Evolutionary conservation across 768 basidiomycete genomes (phyloP), one percentile per base, ranked within the genome.

Genomic region (Scleroderma citrinum): DNA sequence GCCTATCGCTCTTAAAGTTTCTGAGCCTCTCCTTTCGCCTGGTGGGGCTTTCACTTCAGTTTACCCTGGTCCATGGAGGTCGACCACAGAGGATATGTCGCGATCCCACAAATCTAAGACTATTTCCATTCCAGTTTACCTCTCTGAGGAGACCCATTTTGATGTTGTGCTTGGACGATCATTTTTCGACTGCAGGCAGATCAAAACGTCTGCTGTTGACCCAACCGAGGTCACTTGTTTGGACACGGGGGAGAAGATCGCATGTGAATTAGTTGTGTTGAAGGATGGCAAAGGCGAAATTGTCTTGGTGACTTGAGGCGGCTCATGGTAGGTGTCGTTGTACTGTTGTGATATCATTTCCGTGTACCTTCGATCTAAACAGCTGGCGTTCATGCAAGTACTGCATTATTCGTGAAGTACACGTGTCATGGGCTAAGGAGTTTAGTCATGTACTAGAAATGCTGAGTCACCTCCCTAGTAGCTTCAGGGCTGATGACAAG

Each of bases 91-190:
- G 7, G 37, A 40, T 29, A 21, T 19, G 21, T 45, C 38, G 4
- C 34, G 46, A 3, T 39, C 56, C 24, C 49, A 43, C 34, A 66
- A 64, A 46, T 64, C 69, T 2, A 76, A 74, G 57, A 67, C 71
- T 4, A 74, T 75, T 11, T 61, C 71, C 51, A 63, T 84, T 20
- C 61, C 79, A 0, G 93, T 97, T 8, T 93, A 89, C 66, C 77
- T 98, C 26, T 87, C 89, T 3, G 96, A 99, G 62, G 94, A 96
- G 63, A 83, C 86, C 0, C 92, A 97, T 60, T 98, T 98, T 66
- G 93, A 96, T 58, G 89, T 97, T 41, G 87, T 98, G 5, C 77
- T 98, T 6, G 94, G 94, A 1, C 76, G 94, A 21, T 83, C 82
- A 20, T 93, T 96, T 60, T 81, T 85, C 53, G 87, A 87, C 75